These are phyloP conservation scores for Cercospora citrullina DNA, from an alignment of 2,329 filamentous ascomycete species.

Conservation along the genomic window DNA sequence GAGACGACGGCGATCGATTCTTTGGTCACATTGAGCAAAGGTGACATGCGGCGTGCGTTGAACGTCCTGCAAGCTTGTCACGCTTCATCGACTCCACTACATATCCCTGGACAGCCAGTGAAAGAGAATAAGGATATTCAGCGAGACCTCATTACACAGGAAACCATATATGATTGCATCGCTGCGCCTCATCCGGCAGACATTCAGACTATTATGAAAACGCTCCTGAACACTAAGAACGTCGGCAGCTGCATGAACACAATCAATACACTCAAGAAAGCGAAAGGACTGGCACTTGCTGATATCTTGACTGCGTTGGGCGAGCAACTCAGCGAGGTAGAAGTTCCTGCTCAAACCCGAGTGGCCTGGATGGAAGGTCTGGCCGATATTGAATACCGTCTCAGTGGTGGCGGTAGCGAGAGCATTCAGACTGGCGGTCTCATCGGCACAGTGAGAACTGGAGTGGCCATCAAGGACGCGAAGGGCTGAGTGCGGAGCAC, in stretches of 20 bases:
- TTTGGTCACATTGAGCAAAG: constrained; percentile 83
- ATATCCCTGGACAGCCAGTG: constrained; percentile 49
- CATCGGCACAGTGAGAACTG: constrained; percentile 82
- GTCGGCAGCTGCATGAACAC: constrained; percentile 86
- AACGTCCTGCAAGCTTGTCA: constrained; percentile 97
- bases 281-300: constrained; percentile 83
- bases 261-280: constrained; percentile 81
- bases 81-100: constrained; percentile 72
- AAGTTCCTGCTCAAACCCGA: constrained; percentile 83
- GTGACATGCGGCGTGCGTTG: constrained; percentile 91
- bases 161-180: constrained; percentile 94
- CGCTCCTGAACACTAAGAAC: constrained; percentile 79
- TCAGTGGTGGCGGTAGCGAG: constrained; percentile 86
- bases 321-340: constrained; percentile 77
- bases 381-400: constrained; percentile 87
- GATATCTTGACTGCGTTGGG: constrained; percentile 87
- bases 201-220: constrained; percentile 79
- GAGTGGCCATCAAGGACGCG: constrained; percentile 66
- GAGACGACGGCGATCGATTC: constrained; percentile 76
- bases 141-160: constrained; percentile 85
- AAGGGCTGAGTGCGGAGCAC: constrained; percentile 1
- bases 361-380: constrained; percentile 89
- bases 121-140: constrained; percentile 60
- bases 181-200: constrained; percentile 90
- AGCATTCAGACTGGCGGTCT: constrained; percentile 87